Percentiles rank a stretch among this genome's conserved stretches.
Evolutionary conservation across 768 basidiomycete genomes (phyloP).

Genomic region (Rhodotorula paludigena): DNA sequence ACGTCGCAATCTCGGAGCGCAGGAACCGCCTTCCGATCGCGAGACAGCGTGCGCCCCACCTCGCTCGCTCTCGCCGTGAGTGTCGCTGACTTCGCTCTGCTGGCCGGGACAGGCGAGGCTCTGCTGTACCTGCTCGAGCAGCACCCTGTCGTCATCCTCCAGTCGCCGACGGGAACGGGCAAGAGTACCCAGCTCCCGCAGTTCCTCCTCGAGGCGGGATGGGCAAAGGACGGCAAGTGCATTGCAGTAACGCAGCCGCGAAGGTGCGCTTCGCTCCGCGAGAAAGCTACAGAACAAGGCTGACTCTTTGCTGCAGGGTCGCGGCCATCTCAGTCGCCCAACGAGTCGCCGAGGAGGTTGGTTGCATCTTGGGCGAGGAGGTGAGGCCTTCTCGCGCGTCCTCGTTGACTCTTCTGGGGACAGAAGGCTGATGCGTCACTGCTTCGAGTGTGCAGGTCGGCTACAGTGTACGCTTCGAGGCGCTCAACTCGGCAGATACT

Average conservation of each 20-base stretch:
- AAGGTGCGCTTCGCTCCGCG: conserved; percentile 47
- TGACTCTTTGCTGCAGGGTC: conserved; percentile 63
- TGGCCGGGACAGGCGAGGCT: conserved; percentile 58
- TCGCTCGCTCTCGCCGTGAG: not conserved
- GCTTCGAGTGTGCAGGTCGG: conserved; percentile 62
- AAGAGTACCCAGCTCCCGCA: conserved; percentile 98
- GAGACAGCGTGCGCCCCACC: conserved; percentile 66
- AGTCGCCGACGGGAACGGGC: conserved; percentile 84
- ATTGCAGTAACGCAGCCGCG: conserved; percentile 94
- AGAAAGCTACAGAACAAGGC: too few species aligned
- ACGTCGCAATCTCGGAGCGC: conserved; percentile 65
- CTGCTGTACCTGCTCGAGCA: conserved; percentile 79
- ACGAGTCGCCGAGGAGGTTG: conserved; percentile 88
- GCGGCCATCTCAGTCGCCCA: conserved; percentile 91
- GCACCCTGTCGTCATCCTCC: conserved; percentile 61
- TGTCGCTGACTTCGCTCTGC: not conserved
- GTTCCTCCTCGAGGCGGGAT: conserved; percentile 85
- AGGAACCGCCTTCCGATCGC: conserved; percentile 80
- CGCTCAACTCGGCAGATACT: conserved; percentile 79
- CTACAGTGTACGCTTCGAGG: conserved; percentile 95
- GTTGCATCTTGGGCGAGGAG: conserved; percentile 80
- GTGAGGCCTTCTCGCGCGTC: conserved; percentile 48
- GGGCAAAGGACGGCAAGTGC: conserved; percentile 74
- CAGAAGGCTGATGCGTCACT: not conserved
- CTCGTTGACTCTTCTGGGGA: too few species aligned